Evolutionary conservation across 2,329 filamentous ascomycete genomes (phyloP).

Genomic region (Neonectria neomacrospora): DNA sequence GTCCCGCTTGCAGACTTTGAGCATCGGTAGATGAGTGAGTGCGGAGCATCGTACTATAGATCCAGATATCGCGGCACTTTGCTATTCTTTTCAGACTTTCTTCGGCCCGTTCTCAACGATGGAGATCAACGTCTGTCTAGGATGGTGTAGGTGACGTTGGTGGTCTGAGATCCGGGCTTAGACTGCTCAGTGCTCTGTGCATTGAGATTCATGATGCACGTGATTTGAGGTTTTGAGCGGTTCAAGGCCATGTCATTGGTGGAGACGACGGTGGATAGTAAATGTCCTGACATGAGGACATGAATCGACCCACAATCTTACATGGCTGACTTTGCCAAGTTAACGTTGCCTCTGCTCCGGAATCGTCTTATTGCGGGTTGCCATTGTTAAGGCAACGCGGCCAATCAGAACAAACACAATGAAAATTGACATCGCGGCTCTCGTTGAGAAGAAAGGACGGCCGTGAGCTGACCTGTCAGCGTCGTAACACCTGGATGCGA

Average conservation of each 20-base stretch:
- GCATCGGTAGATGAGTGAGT: neutral
- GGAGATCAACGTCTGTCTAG: neutral
- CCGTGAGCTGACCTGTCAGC: neutral
- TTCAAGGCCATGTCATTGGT: neutral
- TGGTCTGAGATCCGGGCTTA: neutral
- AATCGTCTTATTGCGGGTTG: neutral
- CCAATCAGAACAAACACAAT: neutral
- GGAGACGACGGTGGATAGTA: neutral
- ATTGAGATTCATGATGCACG: neutral
- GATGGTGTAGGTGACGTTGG: neutral
- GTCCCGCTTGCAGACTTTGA: neutral
- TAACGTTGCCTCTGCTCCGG: neutral
- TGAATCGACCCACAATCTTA: neutral
- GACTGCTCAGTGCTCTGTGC: neutral
- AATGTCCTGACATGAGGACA: neutral
- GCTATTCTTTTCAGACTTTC: neutral
- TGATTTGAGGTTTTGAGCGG: neutral
- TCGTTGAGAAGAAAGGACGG: no score
- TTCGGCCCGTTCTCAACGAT: neutral
- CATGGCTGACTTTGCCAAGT: neutral
- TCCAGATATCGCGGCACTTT: neutral
- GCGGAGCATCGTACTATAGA: neutral
- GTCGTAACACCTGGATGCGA: neutral
- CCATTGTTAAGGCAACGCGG: neutral
- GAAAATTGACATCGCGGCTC: neutral